A percentile compares a stretch with the other conserved stretches of the same genome.
phyloP scores from a whole-genome alignment of 2,329 filamentous ascomycete species.

The Purpureocillium takamizusanense region DNA sequence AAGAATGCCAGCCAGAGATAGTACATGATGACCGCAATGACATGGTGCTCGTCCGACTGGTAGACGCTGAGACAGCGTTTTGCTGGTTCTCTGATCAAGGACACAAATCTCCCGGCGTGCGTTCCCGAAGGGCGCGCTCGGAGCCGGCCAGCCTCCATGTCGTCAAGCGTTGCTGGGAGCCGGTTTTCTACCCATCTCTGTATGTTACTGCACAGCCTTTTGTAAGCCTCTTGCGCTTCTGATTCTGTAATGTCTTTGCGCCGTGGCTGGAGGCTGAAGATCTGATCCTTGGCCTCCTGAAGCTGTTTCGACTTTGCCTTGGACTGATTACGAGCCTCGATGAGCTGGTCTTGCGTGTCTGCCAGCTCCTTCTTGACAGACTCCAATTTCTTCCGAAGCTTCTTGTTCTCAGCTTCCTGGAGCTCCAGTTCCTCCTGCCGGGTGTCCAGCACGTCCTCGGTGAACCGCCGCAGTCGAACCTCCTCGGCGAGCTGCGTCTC shows the following conservation, averaged over 20 bases:
- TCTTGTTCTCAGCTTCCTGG: constrained; percentile 18
- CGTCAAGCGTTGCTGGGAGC: constrained; percentile 20
- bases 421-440: constrained; percentile 24
- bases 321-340: constrained; percentile 17
- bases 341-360: constrained; percentile 18
- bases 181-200: constrained; percentile 27
- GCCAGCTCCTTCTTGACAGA: constrained; percentile 19
- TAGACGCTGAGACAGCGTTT: constrained; percentile 19
- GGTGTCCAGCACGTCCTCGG: constrained; percentile 25
- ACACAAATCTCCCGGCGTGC: constrained; percentile 20
- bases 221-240: constrained; percentile 24
- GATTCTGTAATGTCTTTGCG: constrained; percentile 25
- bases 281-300: constrained; percentile 20
- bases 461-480: constrained; percentile 22
- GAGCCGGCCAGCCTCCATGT: constrained; percentile 18
- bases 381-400: constrained; percentile 18
- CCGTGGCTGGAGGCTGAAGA: constrained; percentile 21
- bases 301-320: constrained; percentile 17
- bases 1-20: constrained; percentile 26
- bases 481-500: constrained; percentile 20
- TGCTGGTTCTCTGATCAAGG: constrained; percentile 24
- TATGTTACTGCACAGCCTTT: constrained; percentile 20
- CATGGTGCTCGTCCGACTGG: constrained; percentile 25
- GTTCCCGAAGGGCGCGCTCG: constrained; percentile 12
- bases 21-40: constrained; percentile 26